phyloP scores from a whole-genome alignment of 495 filamentous ascomycete species.

The Bathelium albidoporum region DNA sequence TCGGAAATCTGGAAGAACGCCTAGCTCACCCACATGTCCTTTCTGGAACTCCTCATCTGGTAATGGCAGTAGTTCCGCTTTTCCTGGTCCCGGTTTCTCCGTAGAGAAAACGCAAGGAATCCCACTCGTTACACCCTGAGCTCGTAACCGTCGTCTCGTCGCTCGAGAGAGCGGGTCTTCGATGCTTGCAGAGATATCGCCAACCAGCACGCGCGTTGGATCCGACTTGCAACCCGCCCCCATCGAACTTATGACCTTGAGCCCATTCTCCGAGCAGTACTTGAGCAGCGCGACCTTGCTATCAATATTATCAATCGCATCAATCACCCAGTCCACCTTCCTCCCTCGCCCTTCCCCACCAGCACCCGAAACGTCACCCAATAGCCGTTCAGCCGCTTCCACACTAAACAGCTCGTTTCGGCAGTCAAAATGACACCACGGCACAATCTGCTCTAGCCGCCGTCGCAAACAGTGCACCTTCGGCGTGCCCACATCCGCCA shows the following conservation, averaged over 20 bases:
- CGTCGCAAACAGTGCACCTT: constrained; percentile 79
- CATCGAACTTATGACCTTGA: constrained; percentile 89
- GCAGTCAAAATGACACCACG: constrained; percentile 86
- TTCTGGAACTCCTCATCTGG: constrained; percentile 81
- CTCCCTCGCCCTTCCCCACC: constrained; percentile 34
- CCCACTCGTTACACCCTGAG: constrained; percentile 69
- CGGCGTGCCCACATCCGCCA: constrained; percentile 87
- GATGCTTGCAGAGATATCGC: constrained; percentile 79
- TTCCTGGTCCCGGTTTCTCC: constrained; percentile 82
- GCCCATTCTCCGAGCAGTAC: constrained; percentile 65
- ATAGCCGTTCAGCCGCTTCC: constrained; percentile 48
- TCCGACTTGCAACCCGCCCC: constrained; percentile 96
- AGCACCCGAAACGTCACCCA: constrained; percentile 45
- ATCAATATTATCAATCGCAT: constrained; percentile 97
- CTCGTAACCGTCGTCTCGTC: constrained; percentile 67
- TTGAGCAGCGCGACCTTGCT: constrained; percentile 87
- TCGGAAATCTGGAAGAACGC: constrained; percentile 82
- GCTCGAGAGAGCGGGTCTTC: constrained; percentile 85
- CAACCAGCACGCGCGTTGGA: constrained; percentile 81
- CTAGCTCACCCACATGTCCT: constrained; percentile 77
- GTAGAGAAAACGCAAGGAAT: constrained; percentile 90
- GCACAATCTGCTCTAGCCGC: constrained; percentile 71
- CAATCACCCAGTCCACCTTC: constrained; percentile 75
- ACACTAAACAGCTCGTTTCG: constrained; percentile 74
- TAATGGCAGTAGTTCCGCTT: constrained; percentile 78